These are phyloP conservation scores for Cladobotryum protrusum DNA, from an alignment of 2,329 filamentous ascomycete species.

Conservation along the genomic window DNA sequence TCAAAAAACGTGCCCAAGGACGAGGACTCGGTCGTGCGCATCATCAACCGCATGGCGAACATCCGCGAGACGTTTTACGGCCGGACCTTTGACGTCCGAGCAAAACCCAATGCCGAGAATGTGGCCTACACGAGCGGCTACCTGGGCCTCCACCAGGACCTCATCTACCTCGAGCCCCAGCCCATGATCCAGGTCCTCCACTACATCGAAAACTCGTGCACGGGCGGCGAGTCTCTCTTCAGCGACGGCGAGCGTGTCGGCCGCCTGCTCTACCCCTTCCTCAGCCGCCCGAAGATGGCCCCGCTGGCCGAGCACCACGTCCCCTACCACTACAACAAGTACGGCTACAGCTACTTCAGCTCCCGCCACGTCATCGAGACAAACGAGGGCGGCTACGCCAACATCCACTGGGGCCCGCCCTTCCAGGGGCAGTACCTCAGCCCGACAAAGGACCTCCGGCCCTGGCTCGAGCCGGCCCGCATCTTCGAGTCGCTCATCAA, in stretches of 20 bases:
- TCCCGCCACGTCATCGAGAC: conserved; percentile 47
- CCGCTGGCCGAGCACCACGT: conserved; percentile 28
- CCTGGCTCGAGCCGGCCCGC: conserved; percentile 44
- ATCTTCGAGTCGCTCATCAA: conserved; percentile 57
- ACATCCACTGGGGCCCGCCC: conserved; percentile 63
- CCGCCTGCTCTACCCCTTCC: conserved; percentile 25
- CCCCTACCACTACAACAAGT: conserved; percentile 64
- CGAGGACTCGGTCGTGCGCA: conserved; percentile 56
- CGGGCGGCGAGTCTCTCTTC: conserved; percentile 82
- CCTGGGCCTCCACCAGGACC: conserved; percentile 87
- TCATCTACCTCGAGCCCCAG: conserved; percentile 75
- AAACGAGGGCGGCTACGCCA: conserved; percentile 17
- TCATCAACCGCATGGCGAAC: conserved; percentile 68
- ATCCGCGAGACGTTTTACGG: conserved; percentile 89
- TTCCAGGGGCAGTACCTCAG: conserved; percentile 58
- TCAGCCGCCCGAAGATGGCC: conserved; percentile 8
- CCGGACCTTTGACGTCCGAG: conserved; percentile 80
- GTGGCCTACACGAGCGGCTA: conserved; percentile 81
- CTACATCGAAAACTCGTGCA: conserved; percentile 73
- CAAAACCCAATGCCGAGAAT: conserved; percentile 77
- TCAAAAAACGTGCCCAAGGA: conserved; percentile 67
- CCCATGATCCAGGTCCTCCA: conserved; percentile 85
- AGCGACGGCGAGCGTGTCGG: conserved; percentile 64
- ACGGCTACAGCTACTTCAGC: conserved; percentile 56
- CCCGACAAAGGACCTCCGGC: conserved; percentile 17